Percentiles rank a stretch among this genome's conserved stretches.
Evolutionary conservation across 441 rosid genomes (phyloP).

Genomic region (Rhodomyrtus psidioides): DNA sequence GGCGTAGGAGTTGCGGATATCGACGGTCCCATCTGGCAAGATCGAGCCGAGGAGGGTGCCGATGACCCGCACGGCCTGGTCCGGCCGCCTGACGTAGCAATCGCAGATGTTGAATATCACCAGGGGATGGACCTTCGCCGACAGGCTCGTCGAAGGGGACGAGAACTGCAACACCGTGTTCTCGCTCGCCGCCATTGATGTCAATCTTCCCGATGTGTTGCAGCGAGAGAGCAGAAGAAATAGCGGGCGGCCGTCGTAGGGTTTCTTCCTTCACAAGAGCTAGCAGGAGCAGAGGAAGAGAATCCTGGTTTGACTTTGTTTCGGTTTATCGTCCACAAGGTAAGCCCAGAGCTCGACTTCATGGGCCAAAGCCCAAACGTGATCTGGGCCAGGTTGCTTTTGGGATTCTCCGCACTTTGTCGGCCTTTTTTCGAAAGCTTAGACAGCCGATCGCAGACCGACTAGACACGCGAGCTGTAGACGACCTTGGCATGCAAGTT

Average conservation of each 20-base stretch:
- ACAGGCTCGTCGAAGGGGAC: conserved; percentile 25
- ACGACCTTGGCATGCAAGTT: too few species aligned
- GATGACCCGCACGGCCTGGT: conserved; percentile 89
- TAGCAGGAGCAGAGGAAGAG: not conserved
- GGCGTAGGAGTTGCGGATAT: conserved; percentile 83
- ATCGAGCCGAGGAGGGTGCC: conserved; percentile 92
- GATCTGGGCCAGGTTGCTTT: not conserved
- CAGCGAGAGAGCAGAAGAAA: not conserved
- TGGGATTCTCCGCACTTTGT: not conserved
- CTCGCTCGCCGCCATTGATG: conserved; percentile 43
- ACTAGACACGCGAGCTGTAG: too few species aligned
- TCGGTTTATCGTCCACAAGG: not conserved
- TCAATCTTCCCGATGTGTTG: conserved; percentile 11
- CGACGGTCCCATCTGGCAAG: conserved; percentile 82
- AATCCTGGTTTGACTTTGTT: not conserved
- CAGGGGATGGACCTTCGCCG: conserved; percentile 75
- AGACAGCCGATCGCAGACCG: too few species aligned
- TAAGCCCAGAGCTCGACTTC: not conserved
- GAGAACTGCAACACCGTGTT: conserved; percentile 65
- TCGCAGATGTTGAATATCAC: conserved; percentile 94
- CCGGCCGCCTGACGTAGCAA: conserved; percentile 90
- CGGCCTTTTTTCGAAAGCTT: too few species aligned
- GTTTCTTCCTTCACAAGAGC: not conserved
- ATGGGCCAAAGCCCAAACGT: not conserved
- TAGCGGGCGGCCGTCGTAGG: not conserved